Conservation (phyloP, 2,329 filamentous ascomycete genomes). For the Diaporthe aspalathi region DNA sequence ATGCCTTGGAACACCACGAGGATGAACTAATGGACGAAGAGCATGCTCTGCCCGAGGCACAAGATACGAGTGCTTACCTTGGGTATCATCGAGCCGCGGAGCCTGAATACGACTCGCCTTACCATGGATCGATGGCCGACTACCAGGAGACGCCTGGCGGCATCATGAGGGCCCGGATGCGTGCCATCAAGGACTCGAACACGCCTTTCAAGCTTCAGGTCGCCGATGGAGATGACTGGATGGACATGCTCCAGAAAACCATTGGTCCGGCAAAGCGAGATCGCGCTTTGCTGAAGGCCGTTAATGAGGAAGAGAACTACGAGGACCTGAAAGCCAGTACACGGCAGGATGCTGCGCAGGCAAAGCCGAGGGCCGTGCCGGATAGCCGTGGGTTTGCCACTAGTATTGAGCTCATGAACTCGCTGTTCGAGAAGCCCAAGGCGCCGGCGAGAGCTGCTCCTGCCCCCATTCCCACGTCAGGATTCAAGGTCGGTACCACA, state of each 20-base stretch:
- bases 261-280: conserved; percentile 95
- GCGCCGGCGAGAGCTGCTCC: conserved; percentile 65
- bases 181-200: conserved; percentile 69
- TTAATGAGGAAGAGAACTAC: conserved; percentile 71
- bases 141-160: conserved; percentile 68
- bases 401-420: conserved; percentile 96
- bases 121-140: conserved; percentile 58
- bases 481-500: conserved; percentile 87
- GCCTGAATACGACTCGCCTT: conserved; percentile 68
- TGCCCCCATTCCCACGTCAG: conserved; percentile 66
- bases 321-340: conserved; percentile 51
- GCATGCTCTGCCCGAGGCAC: conserved; percentile 79
- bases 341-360: conserved; percentile 46
- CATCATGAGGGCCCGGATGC: conserved; percentile 72
- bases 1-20: conserved; percentile 69
- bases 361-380: conserved; percentile 50
- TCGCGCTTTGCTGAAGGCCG: conserved; percentile 74
- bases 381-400: conserved; percentile 80
- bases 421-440: conserved; percentile 82
- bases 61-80: conserved; percentile 81
- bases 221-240: conserved; percentile 85
- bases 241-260: conserved; percentile 91
- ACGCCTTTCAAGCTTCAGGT: conserved; percentile 71
- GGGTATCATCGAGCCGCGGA: conserved; percentile 81
- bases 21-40: conserved; percentile 78